Evolutionary conservation across 2,329 filamentous ascomycete species (phyloP), one percentile per base, ranked within the genome.

Genomic region (Penicillium crustosum): DNA sequence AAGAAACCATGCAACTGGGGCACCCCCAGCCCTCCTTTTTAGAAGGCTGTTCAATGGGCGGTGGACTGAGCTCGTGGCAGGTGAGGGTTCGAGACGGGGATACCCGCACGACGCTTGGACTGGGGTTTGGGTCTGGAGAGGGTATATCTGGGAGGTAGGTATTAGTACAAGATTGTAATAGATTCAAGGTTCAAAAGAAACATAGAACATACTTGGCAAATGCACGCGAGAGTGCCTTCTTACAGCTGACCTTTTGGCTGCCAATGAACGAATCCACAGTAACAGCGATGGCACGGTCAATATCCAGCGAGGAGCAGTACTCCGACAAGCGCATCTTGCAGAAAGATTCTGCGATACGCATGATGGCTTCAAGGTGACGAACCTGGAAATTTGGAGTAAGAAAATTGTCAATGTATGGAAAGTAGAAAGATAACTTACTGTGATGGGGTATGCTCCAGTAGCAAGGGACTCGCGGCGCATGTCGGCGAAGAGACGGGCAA

Each of bases 271-370:
- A 95, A 65, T 97, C 93, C 2, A 99, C 91, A 0, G 94, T 96
- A 7, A 99, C 94, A 15, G 93, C 91, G 70, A 99, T 99, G 57
- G 94, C 94, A 43, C 94, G 91, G 76, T 99, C 94, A 67, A 99
- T 96, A 71, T 99, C 94, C 59, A 89, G 85, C 2, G 89, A 79
- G 6, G 89, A 89, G 76, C 93, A 96, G 80, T 96, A 97, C 66
- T 99, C 94, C 0, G 90, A 94, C n/a, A 99, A 82, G 15, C 94
- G 89, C 94, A 99, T 99, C 71, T 96, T 93, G 77, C 90, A 95
- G 79, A 99, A 99, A 0, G 93, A 80, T 75, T 99, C 94, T 57
- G 88, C 88, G 70, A 96, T 96, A 71, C 94, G 91, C 79, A 99
- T 95, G 70, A 97, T 97, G 61, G 93, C 93, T 83, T 99, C 94